Percentiles rank a stretch among this genome's conserved stretches.
Conservation (phyloP, 2,329 filamentous ascomycete genomes). For the Aspergillus nomiae region DNA sequence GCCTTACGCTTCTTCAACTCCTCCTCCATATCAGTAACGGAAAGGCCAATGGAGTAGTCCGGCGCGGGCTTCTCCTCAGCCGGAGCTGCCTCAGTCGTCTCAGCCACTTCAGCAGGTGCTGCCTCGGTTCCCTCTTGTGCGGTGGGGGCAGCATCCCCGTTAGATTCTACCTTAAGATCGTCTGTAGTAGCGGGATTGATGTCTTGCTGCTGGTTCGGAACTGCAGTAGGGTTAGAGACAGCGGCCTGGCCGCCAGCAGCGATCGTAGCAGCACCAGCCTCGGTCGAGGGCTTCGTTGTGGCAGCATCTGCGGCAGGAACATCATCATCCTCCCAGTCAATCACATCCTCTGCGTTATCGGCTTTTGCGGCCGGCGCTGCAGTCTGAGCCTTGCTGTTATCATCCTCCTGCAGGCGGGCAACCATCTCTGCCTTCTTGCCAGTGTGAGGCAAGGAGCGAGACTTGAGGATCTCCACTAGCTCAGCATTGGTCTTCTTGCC, state of each 20-base stretch:
- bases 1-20: constrained; percentile 52
- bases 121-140: constrained; percentile 19
- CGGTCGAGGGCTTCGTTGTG: constrained; percentile 31
- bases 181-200: constrained; percentile 41
- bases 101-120: constrained; percentile 14
- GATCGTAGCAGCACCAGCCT: constrained; percentile 35
- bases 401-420: constrained; percentile 49
- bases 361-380: constrained; percentile 28
- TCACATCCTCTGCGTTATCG: constrained; percentile 44
- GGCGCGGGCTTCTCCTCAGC: constrained; percentile 37
- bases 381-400: constrained; percentile 29
- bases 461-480: constrained; percentile 52
- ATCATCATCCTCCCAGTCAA: constrained; percentile 50
- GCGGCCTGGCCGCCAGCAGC: constrained; percentile 42
- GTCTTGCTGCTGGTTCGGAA: constrained; percentile 43
- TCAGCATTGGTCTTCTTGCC: constrained; percentile 54
- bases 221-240: constrained; percentile 41
- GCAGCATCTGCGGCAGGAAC: constrained; percentile 28
- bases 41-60: constrained; percentile 45
- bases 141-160: constrained; percentile 21
- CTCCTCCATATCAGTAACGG: constrained; percentile 46
- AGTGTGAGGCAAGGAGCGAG: constrained; percentile 48
- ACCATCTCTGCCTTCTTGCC: constrained; percentile 55
- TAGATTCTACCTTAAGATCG: constrained; percentile 39
- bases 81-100: constrained; percentile 20